phyloP scores from a whole-genome alignment of 2,329 filamentous ascomycete species.

The Lasiodiplodia gonubiensis region DNA sequence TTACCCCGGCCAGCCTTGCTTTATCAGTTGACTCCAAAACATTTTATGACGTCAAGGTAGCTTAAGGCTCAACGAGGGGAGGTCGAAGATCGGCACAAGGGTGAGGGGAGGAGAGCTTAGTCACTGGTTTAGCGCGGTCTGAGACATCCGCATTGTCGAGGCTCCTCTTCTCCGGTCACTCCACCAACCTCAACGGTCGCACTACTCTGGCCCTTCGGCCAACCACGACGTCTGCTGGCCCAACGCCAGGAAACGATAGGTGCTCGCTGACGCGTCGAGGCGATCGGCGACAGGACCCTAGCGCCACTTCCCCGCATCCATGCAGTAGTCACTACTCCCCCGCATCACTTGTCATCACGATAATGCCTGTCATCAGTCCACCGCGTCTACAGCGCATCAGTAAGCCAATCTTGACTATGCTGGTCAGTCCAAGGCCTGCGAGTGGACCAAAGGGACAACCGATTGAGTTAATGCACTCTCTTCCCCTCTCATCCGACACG shows the following conservation, averaged over 20 bases:
- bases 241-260: background rate
- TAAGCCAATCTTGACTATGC: background rate
- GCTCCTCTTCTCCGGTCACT: background rate
- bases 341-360: background rate
- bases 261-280: background rate
- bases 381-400: background rate
- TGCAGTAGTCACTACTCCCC: background rate
- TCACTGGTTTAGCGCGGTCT: background rate
- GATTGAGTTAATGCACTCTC: constrained; percentile 2
- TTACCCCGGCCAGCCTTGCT: too few relatives aligned
- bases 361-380: background rate
- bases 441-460: background rate
- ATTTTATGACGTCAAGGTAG: background rate
- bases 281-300: background rate
- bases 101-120: background rate
- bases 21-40: background rate
- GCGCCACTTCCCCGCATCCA: constrained; percentile 12
- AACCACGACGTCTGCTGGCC: background rate
- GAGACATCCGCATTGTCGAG: background rate
- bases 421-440: background rate
- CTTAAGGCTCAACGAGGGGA: background rate
- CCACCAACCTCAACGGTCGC: background rate
- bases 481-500: constrained; percentile 17
- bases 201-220: background rate
- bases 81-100: constrained; percentile 4